A percentile compares a stretch with the other conserved stretches of the same genome.
phyloP scores from a whole-genome alignment of 2,329 filamentous ascomycete genomes.

The Pyrenochaeta sp. region DNA sequence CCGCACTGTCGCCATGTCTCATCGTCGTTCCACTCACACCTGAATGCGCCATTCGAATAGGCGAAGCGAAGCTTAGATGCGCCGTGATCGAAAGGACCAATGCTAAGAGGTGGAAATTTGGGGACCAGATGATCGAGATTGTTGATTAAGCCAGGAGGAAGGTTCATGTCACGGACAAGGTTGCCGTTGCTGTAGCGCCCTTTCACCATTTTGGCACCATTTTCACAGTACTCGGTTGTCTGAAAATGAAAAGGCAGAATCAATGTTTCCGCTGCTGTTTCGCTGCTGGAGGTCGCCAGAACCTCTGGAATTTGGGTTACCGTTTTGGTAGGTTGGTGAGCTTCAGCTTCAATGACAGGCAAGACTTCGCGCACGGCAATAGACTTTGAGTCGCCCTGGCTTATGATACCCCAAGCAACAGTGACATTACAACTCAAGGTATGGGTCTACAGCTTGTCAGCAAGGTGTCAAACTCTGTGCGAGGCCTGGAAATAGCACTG shows the following conservation, averaged over 20 bases:
- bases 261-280: constrained; percentile 6
- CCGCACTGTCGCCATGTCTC: constrained; percentile 24
- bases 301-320: not conserved
- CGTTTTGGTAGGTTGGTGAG: constrained; percentile 1
- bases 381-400: not conserved
- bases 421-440: not conserved
- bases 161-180: not conserved
- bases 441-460: not conserved
- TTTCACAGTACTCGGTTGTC: constrained; percentile 10
- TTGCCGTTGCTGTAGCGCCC: not conserved
- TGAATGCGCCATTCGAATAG: constrained; percentile 3
- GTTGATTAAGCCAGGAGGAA: not conserved
- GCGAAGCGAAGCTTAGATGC: constrained; percentile 4
- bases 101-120: constrained; percentile 1
- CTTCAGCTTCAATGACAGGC: not conserved
- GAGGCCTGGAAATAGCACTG: not conserved
- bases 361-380: not conserved
- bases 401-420: not conserved
- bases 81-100: constrained; percentile 11
- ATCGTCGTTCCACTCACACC: constrained; percentile 23
- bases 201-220: not conserved
- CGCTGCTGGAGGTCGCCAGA: not conserved
- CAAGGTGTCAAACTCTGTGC: too few relatives aligned
- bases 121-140: constrained; percentile 10
- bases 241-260: constrained; percentile 25